Conservation (phyloP, 179 eudicot species). For the Pouteria campechiana region DNA sequence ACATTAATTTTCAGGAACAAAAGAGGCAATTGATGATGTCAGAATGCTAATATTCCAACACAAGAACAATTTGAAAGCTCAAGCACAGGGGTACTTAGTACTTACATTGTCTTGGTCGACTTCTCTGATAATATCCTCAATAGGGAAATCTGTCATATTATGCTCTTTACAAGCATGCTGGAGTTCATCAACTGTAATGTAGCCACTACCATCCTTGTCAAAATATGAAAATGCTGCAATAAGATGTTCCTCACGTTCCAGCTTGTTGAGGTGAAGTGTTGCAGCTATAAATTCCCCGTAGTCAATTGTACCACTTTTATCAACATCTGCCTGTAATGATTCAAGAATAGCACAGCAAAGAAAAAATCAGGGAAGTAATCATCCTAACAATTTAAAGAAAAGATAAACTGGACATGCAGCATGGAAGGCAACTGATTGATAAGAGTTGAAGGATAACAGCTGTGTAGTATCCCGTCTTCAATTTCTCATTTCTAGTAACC, state of each 20-base stretch:
- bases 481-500: too few species aligned
- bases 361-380: neutral
- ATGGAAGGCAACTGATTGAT: too few species aligned
- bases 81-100: too few species aligned
- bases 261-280: conserved; percentile 52
- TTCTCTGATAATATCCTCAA: conserved; percentile 73
- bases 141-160: conserved; percentile 45
- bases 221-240: conserved; percentile 53
- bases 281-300: conserved; percentile 63
- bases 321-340: conserved; percentile 78
- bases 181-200: conserved; percentile 80
- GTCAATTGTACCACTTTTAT: conserved; percentile 79
- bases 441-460: too few species aligned
- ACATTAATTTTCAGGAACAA: too few species aligned
- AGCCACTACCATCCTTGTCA: conserved; percentile 84
- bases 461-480: too few species aligned
- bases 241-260: conserved; percentile 62
- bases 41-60: too few species aligned
- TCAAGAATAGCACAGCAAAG: conserved; percentile 6
- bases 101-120: conserved; percentile 87
- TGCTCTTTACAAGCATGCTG: conserved; percentile 79
- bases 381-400: too few species aligned
- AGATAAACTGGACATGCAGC: too few species aligned
- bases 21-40: too few species aligned
- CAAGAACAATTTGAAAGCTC: too few species aligned